These are phyloP conservation scores for Pontederia crassipes DNA, from an alignment of 176 grass and related monocot species.

Conservation along the genomic window DNA sequence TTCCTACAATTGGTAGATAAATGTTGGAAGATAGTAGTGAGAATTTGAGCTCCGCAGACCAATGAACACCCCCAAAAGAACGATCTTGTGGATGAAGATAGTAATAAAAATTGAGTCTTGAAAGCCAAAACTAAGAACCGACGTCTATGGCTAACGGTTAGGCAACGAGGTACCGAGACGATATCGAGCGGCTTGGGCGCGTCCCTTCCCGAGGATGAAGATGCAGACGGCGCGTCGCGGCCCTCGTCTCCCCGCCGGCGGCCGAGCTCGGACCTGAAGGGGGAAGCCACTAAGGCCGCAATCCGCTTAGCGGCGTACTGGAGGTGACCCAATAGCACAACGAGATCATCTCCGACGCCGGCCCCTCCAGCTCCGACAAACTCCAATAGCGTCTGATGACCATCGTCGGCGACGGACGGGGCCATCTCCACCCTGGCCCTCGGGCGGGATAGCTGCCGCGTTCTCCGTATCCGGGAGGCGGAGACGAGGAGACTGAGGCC, in stretches of 20 bases:
- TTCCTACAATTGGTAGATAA: no score
- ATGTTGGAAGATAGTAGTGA: no score
- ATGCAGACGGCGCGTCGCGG: neutral
- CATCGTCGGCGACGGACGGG: neutral
- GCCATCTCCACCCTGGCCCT: neutral
- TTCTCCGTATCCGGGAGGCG: neutral
- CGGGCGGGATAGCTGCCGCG: neutral
- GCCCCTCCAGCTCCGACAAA: conserved; percentile 31
- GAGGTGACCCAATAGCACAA: conserved; percentile 57
- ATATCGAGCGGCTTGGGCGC: conserved; percentile 78
- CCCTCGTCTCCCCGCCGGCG: neutral
- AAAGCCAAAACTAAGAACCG: neutral
- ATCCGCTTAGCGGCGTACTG: conserved; percentile 90
- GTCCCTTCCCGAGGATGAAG: conserved; percentile 35
- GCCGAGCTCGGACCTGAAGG: conserved; percentile 37
- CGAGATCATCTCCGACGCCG: conserved; percentile 37
- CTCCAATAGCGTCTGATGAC: conserved; percentile 49
- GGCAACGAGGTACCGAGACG: conserved; percentile 41
- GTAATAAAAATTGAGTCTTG: neutral
- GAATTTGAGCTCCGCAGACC: no score
- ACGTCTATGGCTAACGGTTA: neutral
- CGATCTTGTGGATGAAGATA: neutral
- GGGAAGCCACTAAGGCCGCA: conserved; percentile 57
- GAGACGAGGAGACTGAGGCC: neutral
- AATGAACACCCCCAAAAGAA: no score